Base-by-base conservation (phyloP, 148 eudicot genomes). In the Dianthus caryophyllus region DNA sequence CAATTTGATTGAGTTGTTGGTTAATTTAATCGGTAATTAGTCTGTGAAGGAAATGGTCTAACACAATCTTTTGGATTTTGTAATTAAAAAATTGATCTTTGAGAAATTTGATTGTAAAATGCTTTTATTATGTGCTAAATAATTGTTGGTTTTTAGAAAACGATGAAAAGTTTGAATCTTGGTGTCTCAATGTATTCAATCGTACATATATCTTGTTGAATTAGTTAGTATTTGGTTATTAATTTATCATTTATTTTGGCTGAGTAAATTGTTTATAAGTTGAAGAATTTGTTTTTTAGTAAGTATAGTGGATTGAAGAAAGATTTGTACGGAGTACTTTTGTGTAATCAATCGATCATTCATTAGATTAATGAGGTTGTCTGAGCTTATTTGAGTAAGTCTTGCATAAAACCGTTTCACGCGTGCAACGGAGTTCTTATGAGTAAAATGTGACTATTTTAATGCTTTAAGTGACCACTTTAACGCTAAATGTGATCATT, bases 131-230 rank as follows among this genome's bases (percentile, higher is more conserved):
- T 53, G 14, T 53, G 17, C 14, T 25, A 17, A 13, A 41, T 41
- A 41, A 33, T 1, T 41, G 12, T 41, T 41, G 44, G 44, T 3
- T 41, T 4, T 15, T 13, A 57, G 17, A 26, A 13, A 57, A n/a
- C 41, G 30, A 4, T 57, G 61, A 17, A 57, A 57, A n/a, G 22
- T 57, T 57, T 57, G 39, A 57, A 27, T 29, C 22, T 29, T 57
- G 41, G 61, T 33, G 21, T 57, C 21, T 25, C 5, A 55, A 33
- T 55, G 30, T 55, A 55, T 7, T 55, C 61, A 29, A 57, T 57
- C 39, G 17, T 53, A 17, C 13, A 22, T 53, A 22, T 53, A 29
- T 16, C 16, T 57, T 29, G 38, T 7, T 55, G 0, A 26, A 25
- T 13, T 16, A 55, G 17, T 54, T n/a, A n/a, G n/a, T n/a, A n/a